Base-by-base conservation (phyloP, 2,329 filamentous ascomycete species). In the Celoporthe dispersa region DNA sequence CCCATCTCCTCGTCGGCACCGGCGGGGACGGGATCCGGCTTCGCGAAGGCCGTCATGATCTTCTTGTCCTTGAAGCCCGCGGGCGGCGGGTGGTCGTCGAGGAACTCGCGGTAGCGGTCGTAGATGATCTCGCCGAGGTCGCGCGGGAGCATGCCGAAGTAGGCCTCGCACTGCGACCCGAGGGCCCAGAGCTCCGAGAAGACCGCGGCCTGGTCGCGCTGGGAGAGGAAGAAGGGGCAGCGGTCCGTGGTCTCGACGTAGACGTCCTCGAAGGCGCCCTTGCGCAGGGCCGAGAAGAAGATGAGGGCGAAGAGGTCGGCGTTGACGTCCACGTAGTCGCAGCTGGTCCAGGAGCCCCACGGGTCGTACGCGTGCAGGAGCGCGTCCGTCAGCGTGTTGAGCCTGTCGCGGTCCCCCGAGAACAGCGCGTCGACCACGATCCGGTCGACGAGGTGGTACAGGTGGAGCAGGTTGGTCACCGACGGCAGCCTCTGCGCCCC, bases 131-230 rank as follows among this genome's bases (percentile, higher is more conserved):
- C 82, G 65, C 85, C 85, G 44, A 87, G 79, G 6, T 80, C 80
- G 39, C 82, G 83, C 2, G 85, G 85, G 2, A 80, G 75, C 64
- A 90, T 83, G 70, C 88, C 87, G 70, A 90, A 89, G 74, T 90
- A 90, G 0, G 85, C 82, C 71, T 90, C 87, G 74, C 88, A 91
- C 67, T 88, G 85, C 3, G 88, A 90, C 1, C 88, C 88, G 1
- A 90, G 80, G 0, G 87, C 88, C 77, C 89, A 90, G 0, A 89
- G 84, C 75, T 90, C 88, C 0, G 88, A 85, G 74, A 90, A 90
- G 8, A 87, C 87, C 41, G 87, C 88, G 19, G 88, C 88, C 76
- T 91, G 88, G 69, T 90, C 88, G 1, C 87, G 81, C 68, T 89
- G 88, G 28, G 85, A 82, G 67, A 89, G 86, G 77, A 89, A 88